Evolutionary conservation across 2,329 filamentous ascomycete species (phyloP), one percentile per base, ranked within the genome.

Genomic region (Cytospora piceae): DNA sequence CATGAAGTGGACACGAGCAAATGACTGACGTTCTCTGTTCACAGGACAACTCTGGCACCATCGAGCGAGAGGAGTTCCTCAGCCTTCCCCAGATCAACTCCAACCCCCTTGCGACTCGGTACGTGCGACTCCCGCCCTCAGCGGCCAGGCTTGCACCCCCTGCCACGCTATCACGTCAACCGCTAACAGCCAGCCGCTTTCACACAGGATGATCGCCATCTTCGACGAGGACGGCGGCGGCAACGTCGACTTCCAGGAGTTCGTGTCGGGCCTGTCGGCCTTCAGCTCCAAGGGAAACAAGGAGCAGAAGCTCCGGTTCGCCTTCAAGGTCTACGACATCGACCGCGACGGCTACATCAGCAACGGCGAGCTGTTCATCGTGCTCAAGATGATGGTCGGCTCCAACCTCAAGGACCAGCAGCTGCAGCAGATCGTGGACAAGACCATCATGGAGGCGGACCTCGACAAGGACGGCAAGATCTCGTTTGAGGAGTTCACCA

Each of bases 371-470:
- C 87, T 99, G 60, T 99, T 98, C 79, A 98, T 99, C 74, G 95
- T 99, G 75, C 85, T 99, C 74, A 99, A 99, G 90, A 99, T 99
- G 95, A 99, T 99, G 95, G 95, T 99, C 60, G 95, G 95, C 67
- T 97, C 92, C 82, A 99, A 99, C 79, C 82, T 99, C 75, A 99
- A 99, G 85, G 95, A 99, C 78, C 93, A 97, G 80, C 95, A 99
- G 82, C 82, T 99, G 77, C 95, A 99, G 82, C 95, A 94, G 87
- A 99, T 99, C 77, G 95, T 99, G 72, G 95, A 99, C 83, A 99
- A 99, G 88, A 99, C 95, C 67, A 98, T 99, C 77, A 98, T 98
- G 95, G 95, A 99, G 82, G 95, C 95, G 58, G 95, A 99, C 79
- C 85, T 94, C 72, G 95, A 99, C 79, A 89, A 89, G 68, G 95